Conservation (phyloP, 2,329 filamentous ascomycete species). For the Aspergillus tanneri region DNA sequence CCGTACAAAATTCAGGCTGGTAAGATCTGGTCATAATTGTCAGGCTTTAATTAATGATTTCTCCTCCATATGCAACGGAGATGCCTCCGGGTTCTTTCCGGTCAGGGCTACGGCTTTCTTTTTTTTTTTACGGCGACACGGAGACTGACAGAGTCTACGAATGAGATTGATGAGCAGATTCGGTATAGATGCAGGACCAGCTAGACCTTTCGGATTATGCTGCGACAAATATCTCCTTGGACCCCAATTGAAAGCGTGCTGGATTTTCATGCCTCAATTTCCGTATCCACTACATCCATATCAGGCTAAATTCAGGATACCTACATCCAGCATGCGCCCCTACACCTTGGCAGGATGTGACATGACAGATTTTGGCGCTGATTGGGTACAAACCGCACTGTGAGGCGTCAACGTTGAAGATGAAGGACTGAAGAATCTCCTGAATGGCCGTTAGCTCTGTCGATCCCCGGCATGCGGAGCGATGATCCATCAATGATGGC, state of each 20-base stretch:
- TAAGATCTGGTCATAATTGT: too few species aligned
- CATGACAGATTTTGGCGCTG: slow-evolving; percentile 18
- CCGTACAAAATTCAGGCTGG: not conserved
- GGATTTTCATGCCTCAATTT: too few species aligned
- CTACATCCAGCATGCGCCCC: too few species aligned
- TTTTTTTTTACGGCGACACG: too few species aligned
- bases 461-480: slow-evolving; percentile 22
- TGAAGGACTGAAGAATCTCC: slow-evolving; percentile 18
- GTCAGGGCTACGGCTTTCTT: too few species aligned
- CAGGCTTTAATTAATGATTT: not conserved
- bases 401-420: slow-evolving; percentile 13
- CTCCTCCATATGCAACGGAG: not conserved
- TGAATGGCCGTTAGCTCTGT: slow-evolving; percentile 13
- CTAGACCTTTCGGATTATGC: not conserved
- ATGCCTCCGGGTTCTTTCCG: not conserved
- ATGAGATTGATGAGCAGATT: not conserved
- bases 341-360: too few species aligned
- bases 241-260: too few species aligned
- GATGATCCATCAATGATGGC: slow-evolving; percentile 22
- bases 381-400: slow-evolving; percentile 14
- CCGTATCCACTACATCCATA: too few species aligned
- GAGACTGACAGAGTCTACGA: not conserved
- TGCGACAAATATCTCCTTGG: too few species aligned
- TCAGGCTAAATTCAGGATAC: too few species aligned
- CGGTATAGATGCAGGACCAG: not conserved